Evolutionary conservation across 176 grass and related monocot genomes (phyloP).

Genomic region (Panicum miliaceum): DNA sequence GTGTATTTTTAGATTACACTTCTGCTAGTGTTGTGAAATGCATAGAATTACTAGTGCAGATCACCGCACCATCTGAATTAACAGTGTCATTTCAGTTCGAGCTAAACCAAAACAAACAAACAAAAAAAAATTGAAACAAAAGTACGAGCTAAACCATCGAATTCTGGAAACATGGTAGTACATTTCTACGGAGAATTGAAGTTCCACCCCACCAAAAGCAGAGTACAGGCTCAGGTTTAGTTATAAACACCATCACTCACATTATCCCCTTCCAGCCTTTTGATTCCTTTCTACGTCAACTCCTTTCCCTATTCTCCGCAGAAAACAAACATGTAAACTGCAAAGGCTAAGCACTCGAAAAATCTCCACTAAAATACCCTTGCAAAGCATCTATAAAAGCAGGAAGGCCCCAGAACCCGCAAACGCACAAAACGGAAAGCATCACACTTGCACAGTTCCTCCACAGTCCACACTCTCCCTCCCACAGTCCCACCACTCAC

Average conservation of each 20-base stretch:
- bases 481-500: background rate
- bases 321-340: background rate
- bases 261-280: background rate
- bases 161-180: background rate
- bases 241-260: background rate
- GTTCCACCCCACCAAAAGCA: background rate
- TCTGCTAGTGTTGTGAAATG: background rate
- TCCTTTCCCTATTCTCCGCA: background rate
- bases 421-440: conserved; percentile 21
- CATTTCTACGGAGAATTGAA: background rate
- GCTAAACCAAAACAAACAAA: too few relatives aligned
- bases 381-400: conserved; percentile 34
- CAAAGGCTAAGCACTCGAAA: conserved; percentile 17
- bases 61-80: background rate
- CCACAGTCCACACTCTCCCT: background rate
- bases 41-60: background rate
- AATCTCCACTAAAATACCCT: conserved; percentile 24
- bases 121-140: too few relatives aligned
- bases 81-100: background rate
- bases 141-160: background rate
- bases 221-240: background rate
- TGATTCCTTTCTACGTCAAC: conserved; percentile 13
- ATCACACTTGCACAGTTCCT: conserved; percentile 6
- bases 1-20: too few relatives aligned
- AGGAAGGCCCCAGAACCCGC: conserved; percentile 35